Conservation (phyloP, 2,329 filamentous ascomycete species). For the Ceratocystis huliohia region DNA sequence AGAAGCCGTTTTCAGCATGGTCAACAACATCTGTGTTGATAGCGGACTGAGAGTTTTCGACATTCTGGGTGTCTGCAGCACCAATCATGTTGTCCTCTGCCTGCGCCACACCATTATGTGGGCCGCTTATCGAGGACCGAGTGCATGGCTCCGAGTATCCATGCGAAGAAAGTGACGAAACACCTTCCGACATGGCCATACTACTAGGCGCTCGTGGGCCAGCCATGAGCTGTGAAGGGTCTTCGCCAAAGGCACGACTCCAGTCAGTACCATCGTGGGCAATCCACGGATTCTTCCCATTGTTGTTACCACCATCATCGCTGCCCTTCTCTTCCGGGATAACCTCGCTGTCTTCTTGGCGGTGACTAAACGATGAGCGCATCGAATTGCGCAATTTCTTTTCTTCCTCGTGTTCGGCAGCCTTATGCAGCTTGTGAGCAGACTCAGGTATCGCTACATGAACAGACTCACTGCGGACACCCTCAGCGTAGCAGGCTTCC, state of each 20-base stretch:
- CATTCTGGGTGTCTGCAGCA: background rate
- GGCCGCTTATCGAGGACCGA: conserved; percentile 9
- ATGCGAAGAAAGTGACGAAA: conserved; percentile 16
- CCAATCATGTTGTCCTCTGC: background rate
- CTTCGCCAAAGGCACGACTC: conserved; percentile 72
- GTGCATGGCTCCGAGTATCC: conserved; percentile 15
- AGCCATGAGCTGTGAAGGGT: conserved; percentile 45
- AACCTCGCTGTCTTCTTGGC: background rate
- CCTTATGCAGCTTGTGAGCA: conserved; percentile 65
- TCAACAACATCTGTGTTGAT: background rate
- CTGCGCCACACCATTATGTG: background rate
- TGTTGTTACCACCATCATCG: conserved; percentile 38
- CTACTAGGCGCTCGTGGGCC: conserved; percentile 21
- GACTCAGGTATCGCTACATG: conserved; percentile 58
- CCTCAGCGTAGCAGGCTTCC: conserved; percentile 83
- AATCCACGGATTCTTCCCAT: conserved; percentile 49
- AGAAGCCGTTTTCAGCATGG: background rate
- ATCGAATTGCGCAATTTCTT: conserved; percentile 10
- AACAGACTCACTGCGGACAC: conserved; percentile 61
- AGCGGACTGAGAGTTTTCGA: background rate
- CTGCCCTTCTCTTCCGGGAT: conserved; percentile 16
- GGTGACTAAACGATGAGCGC: conserved; percentile 9
- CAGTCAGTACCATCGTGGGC: conserved; percentile 71
- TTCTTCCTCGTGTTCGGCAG: conserved; percentile 35
- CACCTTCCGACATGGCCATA: background rate